Conservation (phyloP, 148 eudicot genomes). For the Arctostaphylos glauca region DNA sequence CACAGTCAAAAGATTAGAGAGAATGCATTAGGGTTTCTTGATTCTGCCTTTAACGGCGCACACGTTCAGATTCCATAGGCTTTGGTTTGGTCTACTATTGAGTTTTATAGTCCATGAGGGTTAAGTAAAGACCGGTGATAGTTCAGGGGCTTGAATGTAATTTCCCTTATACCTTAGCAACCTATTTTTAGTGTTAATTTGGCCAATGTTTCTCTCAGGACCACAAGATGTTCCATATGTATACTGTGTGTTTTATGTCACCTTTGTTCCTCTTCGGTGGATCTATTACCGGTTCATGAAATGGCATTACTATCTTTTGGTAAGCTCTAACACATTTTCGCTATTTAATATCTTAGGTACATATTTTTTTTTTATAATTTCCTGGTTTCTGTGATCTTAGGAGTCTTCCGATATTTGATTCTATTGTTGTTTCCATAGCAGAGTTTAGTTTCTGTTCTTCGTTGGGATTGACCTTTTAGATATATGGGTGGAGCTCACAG, state of each 20-base stretch:
- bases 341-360: background rate
- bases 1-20: no score
- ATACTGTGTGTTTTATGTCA: slow-evolving; percentile 78
- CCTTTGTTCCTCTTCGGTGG: slow-evolving; percentile 91
- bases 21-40: no score
- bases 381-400: background rate
- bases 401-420: background rate
- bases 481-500: background rate
- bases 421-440: background rate
- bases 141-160: no score
- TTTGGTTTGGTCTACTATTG: no score
- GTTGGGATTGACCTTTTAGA: background rate
- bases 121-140: no score
- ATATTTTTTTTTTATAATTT: background rate
- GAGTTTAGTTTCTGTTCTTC: background rate
- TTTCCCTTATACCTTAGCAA: background rate
- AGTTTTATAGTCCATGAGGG: no score
- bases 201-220: slow-evolving; percentile 44
- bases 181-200: background rate
- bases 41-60: no score
- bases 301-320: slow-evolving; percentile 98
- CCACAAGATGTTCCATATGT: slow-evolving; percentile 92
- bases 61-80: no score
- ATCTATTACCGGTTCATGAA: slow-evolving; percentile 92
- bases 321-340: slow-evolving; percentile 27